Conservation (phyloP, 1,284 basidiomycete genomes). For the Schizophyllum amplum region DNA sequence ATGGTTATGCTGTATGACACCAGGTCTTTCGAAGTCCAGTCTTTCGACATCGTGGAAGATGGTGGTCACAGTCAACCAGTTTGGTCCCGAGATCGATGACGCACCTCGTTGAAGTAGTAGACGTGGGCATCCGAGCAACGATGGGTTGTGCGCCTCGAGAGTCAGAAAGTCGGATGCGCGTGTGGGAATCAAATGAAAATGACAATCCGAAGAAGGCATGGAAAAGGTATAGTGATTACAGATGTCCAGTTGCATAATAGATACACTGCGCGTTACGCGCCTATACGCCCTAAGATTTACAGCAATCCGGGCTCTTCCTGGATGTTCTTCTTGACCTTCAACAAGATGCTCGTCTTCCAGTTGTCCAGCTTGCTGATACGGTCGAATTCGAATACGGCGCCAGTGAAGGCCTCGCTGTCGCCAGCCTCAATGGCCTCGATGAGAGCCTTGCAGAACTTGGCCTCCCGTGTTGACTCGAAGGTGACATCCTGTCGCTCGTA, state of each 20-base stretch:
- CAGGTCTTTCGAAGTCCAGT: conserved; percentile 21
- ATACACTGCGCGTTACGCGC: not conserved
- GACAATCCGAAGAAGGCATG: too few species aligned
- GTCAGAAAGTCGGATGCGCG: too few species aligned
- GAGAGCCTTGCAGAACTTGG: conserved; percentile 75
- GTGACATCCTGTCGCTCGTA: conserved; percentile 75
- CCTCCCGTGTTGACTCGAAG: conserved; percentile 83
- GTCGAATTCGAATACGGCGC: conserved; percentile 78
- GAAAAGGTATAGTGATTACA: not conserved
- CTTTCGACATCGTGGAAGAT: not conserved
- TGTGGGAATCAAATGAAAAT: too few species aligned
- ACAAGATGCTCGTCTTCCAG: conserved; percentile 87
- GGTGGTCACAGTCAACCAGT: not conserved
- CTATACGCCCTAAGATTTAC: conserved; percentile 24
- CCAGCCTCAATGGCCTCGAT: conserved; percentile 75
- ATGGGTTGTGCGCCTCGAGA: too few species aligned
- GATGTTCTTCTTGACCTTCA: conserved; percentile 82
- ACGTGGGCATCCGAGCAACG: too few species aligned
- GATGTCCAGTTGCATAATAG: not conserved
- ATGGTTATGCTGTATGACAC: conserved; percentile 21
- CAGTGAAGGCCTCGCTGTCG: conserved; percentile 74
- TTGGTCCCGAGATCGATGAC: not conserved
- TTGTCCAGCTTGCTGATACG: conserved; percentile 86
- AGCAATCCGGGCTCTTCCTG: conserved; percentile 45
- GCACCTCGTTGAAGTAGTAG: not conserved